Percentiles rank a stretch among this genome's conserved stretches.
Conservation (phyloP, 352 stramenopile genomes). For the Globisporangium okanoganense region DNA sequence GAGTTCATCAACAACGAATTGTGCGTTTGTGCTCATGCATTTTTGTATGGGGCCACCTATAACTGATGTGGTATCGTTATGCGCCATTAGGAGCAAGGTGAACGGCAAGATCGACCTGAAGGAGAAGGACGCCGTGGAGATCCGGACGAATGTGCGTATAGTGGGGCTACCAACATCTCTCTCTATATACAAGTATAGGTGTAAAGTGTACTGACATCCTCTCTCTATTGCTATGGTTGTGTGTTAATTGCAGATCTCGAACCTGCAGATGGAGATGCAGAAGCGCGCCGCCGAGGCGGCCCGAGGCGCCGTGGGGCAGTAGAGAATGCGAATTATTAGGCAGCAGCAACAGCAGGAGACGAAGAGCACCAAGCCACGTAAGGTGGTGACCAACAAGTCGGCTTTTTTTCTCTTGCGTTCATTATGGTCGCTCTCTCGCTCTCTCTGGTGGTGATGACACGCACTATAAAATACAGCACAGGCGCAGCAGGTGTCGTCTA, state of each 20-base stretch:
- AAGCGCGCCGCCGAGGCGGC: slow-evolving; percentile 78
- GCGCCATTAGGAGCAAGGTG: slow-evolving; percentile 66
- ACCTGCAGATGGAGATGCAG: slow-evolving; percentile 89
- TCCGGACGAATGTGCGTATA: slow-evolving; percentile 74
- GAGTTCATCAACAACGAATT: slow-evolving; percentile 96
- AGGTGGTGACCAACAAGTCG: background rate
- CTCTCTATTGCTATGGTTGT: slow-evolving; percentile 7
- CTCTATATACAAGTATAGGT: background rate
- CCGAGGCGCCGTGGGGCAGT: slow-evolving; percentile 40
- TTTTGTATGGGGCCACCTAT: background rate
- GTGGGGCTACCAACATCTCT: background rate
- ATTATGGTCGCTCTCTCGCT: background rate
- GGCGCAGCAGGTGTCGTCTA: background rate
- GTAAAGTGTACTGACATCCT: no score
- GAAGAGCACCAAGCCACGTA: background rate
- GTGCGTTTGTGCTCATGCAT: slow-evolving; percentile 28
- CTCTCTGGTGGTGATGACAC: background rate
- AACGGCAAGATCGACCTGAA: slow-evolving; percentile 86
- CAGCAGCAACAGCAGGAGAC: background rate
- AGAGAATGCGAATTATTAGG: slow-evolving; percentile 4
- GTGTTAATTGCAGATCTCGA: slow-evolving; percentile 67
- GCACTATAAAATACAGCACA: slow-evolving; percentile 5
- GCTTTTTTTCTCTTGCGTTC: slow-evolving; percentile 5
- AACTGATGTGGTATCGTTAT: background rate
- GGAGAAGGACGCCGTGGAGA: slow-evolving; percentile 88